These are phyloP conservation scores for Trichosanthes cucumerina DNA, from an alignment of 306 rosid species.

Conservation along the genomic window DNA sequence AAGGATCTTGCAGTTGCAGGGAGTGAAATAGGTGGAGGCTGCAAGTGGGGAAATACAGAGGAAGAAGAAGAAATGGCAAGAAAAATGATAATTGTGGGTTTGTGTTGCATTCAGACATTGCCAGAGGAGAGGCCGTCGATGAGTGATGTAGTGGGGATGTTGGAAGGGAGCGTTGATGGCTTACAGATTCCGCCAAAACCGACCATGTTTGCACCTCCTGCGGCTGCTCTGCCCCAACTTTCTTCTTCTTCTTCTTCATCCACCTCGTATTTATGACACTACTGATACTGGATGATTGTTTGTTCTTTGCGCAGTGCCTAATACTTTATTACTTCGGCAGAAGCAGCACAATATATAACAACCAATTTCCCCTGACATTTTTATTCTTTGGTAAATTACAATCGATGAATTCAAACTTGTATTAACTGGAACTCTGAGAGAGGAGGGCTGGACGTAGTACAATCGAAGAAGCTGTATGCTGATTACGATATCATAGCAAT, in stretches of 20 bases:
- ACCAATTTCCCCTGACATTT: too few relatives aligned
- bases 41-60: neutral
- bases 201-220: neutral
- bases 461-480: too few relatives aligned
- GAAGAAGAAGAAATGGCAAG: neutral
- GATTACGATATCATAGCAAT: too few relatives aligned
- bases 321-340: too few relatives aligned
- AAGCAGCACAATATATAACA: too few relatives aligned
- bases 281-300: too few relatives aligned
- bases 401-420: too few relatives aligned
- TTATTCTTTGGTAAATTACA: too few relatives aligned
- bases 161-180: neutral
- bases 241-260: neutral
- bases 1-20: neutral
- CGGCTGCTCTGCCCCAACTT: neutral
- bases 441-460: too few relatives aligned
- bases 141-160: neutral
- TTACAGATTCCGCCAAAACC: conserved; percentile 3
- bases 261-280: neutral
- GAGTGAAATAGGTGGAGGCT: neutral
- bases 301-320: too few relatives aligned
- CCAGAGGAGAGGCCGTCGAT: neutral
- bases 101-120: neutral
- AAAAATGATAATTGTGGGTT: neutral
- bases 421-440: too few relatives aligned